Evolutionary conservation across 805 yeast genomes (phyloP).

Genomic region (Naumovozyma castellii): DNA sequence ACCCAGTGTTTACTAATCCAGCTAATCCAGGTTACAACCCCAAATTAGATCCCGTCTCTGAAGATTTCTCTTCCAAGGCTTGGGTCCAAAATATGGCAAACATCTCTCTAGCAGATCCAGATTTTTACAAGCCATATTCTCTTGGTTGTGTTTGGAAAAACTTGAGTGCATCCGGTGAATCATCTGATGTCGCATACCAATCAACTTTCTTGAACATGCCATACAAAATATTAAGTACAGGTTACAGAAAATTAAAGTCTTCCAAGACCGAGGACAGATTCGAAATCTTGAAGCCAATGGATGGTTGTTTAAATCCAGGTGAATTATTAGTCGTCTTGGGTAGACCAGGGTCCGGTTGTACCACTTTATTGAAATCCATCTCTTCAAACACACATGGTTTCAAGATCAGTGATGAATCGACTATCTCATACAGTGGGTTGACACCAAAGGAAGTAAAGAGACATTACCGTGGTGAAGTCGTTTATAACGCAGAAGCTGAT

Average conservation of each 20-base stretch:
- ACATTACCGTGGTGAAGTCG: constrained; percentile 51
- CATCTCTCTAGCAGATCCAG: constrained; percentile 46
- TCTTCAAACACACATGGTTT: constrained; percentile 51
- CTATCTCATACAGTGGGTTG: constrained; percentile 43
- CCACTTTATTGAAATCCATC: constrained; percentile 49
- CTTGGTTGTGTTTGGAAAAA: constrained; percentile 51
- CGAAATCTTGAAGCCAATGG: constrained; percentile 44
- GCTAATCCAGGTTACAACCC: constrained; percentile 30
- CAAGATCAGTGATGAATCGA: constrained; percentile 35
- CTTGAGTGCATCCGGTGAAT: constrained; percentile 52
- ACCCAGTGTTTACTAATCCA: constrained; percentile 10
- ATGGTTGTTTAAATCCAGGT: constrained; percentile 52
- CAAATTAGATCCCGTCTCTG: constrained; percentile 48
- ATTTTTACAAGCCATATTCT: constrained; percentile 46
- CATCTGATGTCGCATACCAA: constrained; percentile 57
- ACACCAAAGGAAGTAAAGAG: constrained; percentile 36
- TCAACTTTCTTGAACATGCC: constrained; percentile 44
- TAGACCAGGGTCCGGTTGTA: constrained; percentile 69
- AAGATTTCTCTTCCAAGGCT: constrained; percentile 44
- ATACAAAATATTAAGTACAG: constrained; percentile 13
- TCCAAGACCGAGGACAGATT: constrained; percentile 26
- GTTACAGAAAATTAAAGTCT: constrained; percentile 10
- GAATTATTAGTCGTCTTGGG: constrained; percentile 66
- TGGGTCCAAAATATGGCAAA: constrained; percentile 58
- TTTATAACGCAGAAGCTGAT: constrained; percentile 58